Percentiles rank a stretch among this genome's conserved stretches.
Evolutionary conservation across 2,329 filamentous ascomycete species (phyloP).

Genomic region (Parastagonospora nodorum): DNA sequence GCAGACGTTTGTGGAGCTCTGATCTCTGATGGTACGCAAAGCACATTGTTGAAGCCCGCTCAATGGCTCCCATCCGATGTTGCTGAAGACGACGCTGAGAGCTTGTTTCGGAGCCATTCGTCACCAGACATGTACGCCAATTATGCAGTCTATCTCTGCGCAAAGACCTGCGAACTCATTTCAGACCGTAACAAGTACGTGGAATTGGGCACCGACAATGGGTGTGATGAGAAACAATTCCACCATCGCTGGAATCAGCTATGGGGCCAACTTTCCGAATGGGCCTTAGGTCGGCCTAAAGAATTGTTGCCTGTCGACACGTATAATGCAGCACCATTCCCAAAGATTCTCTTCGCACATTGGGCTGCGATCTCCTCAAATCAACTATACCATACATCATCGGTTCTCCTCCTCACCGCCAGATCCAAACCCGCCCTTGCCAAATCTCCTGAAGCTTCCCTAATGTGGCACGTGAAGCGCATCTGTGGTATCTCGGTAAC

Average conservation of each 20-base stretch:
- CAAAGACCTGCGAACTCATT: conserved; percentile 56
- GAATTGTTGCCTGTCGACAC: conserved; percentile 55
- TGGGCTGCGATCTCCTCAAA: conserved; percentile 63
- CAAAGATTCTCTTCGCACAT: conserved; percentile 58
- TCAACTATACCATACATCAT: conserved; percentile 63
- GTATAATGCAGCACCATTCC: conserved; percentile 54
- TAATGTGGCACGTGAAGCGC: conserved; percentile 61
- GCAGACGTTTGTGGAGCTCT: conserved; percentile 58
- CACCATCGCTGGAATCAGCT: conserved; percentile 54
- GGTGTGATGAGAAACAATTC: conserved; percentile 50
- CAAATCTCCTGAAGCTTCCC: conserved; percentile 46
- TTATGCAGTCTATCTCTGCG: conserved; percentile 56
- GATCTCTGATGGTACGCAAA: conserved; percentile 54
- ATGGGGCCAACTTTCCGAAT: conserved; percentile 58
- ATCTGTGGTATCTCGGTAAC: conserved; percentile 62
- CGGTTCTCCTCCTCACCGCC: conserved; percentile 58
- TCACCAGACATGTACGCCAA: conserved; percentile 58
- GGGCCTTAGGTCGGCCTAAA: conserved; percentile 53
- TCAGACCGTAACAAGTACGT: conserved; percentile 55
- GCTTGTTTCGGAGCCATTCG: conserved; percentile 42
- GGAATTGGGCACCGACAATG: conserved; percentile 55
- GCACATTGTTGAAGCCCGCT: conserved; percentile 55
- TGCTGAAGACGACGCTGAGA: conserved; percentile 23
- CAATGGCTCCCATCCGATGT: conserved; percentile 51
- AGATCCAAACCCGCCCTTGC: conserved; percentile 26